phyloP scores from a whole-genome alignment of 129 eudicot species.

The Lactuca sativa region DNA sequence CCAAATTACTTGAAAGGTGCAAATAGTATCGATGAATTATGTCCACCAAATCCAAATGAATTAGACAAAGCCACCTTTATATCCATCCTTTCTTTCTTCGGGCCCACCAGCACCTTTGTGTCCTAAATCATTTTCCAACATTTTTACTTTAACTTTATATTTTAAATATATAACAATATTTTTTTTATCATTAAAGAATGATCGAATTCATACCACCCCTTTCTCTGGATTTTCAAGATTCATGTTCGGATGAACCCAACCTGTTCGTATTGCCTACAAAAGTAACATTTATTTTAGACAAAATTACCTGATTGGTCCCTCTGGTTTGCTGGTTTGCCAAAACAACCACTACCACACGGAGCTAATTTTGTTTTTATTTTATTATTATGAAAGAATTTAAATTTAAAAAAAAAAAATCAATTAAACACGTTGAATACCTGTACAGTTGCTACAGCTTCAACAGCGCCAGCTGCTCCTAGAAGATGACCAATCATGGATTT shows the following conservation, averaged over 20 bases:
- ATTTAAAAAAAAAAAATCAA: no score
- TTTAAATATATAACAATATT: background rate
- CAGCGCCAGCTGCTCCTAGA: slow-evolving; percentile 97
- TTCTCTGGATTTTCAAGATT: slow-evolving; percentile 92
- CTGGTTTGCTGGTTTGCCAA: no score
- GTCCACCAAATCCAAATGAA: slow-evolving; percentile 93
- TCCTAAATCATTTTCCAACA: slow-evolving; percentile 42
- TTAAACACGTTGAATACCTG: slow-evolving; percentile 48
- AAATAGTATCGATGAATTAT: slow-evolving; percentile 75
- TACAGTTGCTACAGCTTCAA: slow-evolving; percentile 96
- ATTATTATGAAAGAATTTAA: background rate
- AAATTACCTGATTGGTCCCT: no score
- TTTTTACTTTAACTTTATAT: no score
- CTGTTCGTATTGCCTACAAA: slow-evolving; percentile 87
- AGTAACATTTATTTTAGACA: background rate
- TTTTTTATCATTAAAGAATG: background rate
- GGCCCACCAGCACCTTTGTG: slow-evolving; percentile 66
- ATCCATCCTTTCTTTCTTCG: slow-evolving; percentile 69
- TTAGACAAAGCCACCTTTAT: slow-evolving; percentile 86
- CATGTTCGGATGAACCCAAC: slow-evolving; percentile 94
- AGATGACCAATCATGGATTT: slow-evolving; percentile 97
- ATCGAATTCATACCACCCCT: slow-evolving; percentile 67
- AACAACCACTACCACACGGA: no score
- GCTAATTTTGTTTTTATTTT: no score
- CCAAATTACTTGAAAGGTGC: slow-evolving; percentile 47